Evolutionary conservation across 805 yeast species (phyloP), one percentile per base, ranked within the genome.

Genomic region (Scheffersomyces amazonensis): DNA sequence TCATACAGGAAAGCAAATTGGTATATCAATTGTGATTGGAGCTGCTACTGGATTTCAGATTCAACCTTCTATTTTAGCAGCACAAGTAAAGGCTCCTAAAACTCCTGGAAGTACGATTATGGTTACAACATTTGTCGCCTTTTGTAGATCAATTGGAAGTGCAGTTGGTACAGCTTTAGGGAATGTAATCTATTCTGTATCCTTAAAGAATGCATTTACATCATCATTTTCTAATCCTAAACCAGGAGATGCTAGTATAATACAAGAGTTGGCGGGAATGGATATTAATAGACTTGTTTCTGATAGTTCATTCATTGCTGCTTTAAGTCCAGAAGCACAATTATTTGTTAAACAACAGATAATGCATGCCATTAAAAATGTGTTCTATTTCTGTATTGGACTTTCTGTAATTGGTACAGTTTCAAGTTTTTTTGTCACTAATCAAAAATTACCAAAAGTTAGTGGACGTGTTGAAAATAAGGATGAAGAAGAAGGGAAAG

Each of bases 31-130:
- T 21, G 47, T 73, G 4, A 50, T 61, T 8, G 84, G 84, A 18
- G 56, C 69, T 4, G 64, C 74, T 0, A 52, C 67, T 30, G 85
- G 84, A 2, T 24, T 73, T n/a, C 60, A 56, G 37, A 56, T 75
- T 50, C 81, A 77, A 50, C 58, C 76, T 2, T 47, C 66, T 12
- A 56, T 74, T 32, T 48, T 75, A 20, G 51, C 70, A 1, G 63
- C 74, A 1, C 80, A 77, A 47, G 52, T 77, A 6, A 56, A 66
- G 16, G 77, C 78, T 10, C 80, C 83, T 21, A 72, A 75, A 42
- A 53, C 62, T 1, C 67, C 75, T 6, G 82, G 81, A 11, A 66
- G 73, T 3, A 62, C 66, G 6, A 73, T 78, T 33, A 51, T 76
- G 54, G 63, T 75, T 2, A 74, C 80, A 3, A 56, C 78, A 0